Evolutionary conservation across 2,329 filamentous ascomycete species (phyloP), one percentile per base, ranked within the genome.

Genomic region (Pseudogymnoascus sp.): DNA sequence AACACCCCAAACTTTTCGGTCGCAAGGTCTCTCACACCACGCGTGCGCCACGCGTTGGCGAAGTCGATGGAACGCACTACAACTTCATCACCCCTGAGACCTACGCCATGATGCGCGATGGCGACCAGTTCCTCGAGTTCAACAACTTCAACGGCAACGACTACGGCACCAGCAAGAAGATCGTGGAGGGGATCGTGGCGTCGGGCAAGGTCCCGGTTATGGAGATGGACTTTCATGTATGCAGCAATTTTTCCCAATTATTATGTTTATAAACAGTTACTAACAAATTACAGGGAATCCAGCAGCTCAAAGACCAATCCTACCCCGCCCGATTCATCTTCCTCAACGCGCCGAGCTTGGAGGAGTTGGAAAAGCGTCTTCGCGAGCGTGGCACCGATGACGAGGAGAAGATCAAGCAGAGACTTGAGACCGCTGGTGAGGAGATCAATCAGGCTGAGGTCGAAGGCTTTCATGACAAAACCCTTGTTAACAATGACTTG

Each of bases 1-100:
- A 81, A 61, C 83, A 85, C 70, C 83, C 82, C 6, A 81, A 83
- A 59, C 83, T 84, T 18, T 91, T 93, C 67, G 85, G 80, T 18
- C 75, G 73, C 57, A 81, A 84, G 8, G 72, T 79, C 12, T 76
- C 76, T 11, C 81, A 86, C 67, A 83, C 83, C 2, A 84, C 80
- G 3, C 76, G 82, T 14, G 71, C 74, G 25, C 74, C 79, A 2
- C 68, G 69, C 7, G 78, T 80, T 14, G 79, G 77, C 5, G 83
- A 86, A 67, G 68, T 74, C n/a, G 72, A 78, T 37, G 81, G 80
- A 32, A 73, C 77, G 61, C 73, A 78, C 60, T 84, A 79, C 65
- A 76, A 81, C 64, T 85, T 85, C 62, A 82, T 89, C 41, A 78
- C 78, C 57, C 69, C 74, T 4, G 79, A 78, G 59, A 75, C 79